Base-by-base conservation (phyloP, 1,284 basidiomycete genomes). In the Cryptococcus hybrid region DNA sequence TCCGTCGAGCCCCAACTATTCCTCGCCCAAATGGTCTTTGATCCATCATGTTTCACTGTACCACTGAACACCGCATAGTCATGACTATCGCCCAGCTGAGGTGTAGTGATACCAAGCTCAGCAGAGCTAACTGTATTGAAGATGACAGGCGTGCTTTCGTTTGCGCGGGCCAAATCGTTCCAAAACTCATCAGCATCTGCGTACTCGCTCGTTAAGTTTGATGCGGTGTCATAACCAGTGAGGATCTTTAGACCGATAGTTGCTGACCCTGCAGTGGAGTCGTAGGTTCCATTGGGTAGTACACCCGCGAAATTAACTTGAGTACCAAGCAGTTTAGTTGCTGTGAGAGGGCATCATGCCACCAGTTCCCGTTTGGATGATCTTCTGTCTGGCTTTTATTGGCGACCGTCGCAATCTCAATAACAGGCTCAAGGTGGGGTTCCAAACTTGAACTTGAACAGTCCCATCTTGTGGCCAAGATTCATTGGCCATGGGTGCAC, bases 1-100 rank as follows among this genome's bases (percentile, higher is more conserved):
- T 66, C 64, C n/a, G 61, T 65, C 24, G 47, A 47, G 6, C 70
- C 70, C 70, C 70, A 72, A 3, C 62, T 61, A 55, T 72, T 72
- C 18, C 65, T 50, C 24, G 65, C 56, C 39, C 58, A 59, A 18
- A 67, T 57, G 2, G 56, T 59, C 57, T 59, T 57, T 11, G 52
- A 60, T 11, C 62, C 63, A 42, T 61, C 35, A 37, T 5, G 59
- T 54, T 12, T 34, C 48, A 55, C 39, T 38, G 37, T 39, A 7
- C 48, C 56, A 43, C 58, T 61, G 42, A 63, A 58, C 3, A 72
- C 63, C 1, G 70, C 65, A 54, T 70, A 72, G 44, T 60, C 68
- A 51, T 72, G 70, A 48, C 58, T 54, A 11, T 60, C 56, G 1
- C 59, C 57, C 15, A 68, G 24, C 42, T 58, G 59, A 24, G 65